Percentiles rank a stretch among this genome's conserved stretches.
These are phyloP conservation scores for Taxillus chinensis DNA, from an alignment of 164 flowering plant genomes.

Conservation along the genomic window DNA sequence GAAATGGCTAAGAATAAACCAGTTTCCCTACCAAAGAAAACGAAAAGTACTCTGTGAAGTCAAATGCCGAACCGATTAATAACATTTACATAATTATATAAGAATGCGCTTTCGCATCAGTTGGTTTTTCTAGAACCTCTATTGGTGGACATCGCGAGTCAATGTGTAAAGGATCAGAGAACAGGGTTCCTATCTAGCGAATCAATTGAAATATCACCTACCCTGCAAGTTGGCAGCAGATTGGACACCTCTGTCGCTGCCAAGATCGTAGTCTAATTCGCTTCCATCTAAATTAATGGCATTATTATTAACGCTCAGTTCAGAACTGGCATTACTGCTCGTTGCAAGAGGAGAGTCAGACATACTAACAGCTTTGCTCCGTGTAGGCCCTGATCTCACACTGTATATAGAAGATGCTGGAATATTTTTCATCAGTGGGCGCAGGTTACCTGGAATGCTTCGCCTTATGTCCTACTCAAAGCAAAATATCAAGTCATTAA, in stretches of 20 bases:
- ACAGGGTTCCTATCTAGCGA: too few species aligned
- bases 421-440: conserved; percentile 61
- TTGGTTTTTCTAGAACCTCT: too few species aligned
- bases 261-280: conserved; percentile 36
- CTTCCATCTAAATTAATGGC: conserved; percentile 30
- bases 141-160: too few species aligned
- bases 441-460: conserved; percentile 56
- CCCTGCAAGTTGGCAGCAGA: conserved; percentile 43
- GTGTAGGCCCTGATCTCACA: conserved; percentile 63
- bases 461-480: conserved; percentile 66
- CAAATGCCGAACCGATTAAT: too few species aligned
- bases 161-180: too few species aligned
- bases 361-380: conserved; percentile 44
- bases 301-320: conserved; percentile 57
- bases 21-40: too few species aligned
- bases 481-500: conserved; percentile 3
- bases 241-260: conserved; percentile 48
- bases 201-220: conserved; percentile 21
- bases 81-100: too few species aligned
- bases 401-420: conserved; percentile 87
- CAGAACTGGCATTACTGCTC: conserved; percentile 88
- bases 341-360: conserved; percentile 86
- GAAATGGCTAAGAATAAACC: too few species aligned
- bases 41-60: too few species aligned
- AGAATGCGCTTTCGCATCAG: too few species aligned